Conservation (phyloP, 805 yeast genomes). For the Nakazawaea peltata region DNA sequence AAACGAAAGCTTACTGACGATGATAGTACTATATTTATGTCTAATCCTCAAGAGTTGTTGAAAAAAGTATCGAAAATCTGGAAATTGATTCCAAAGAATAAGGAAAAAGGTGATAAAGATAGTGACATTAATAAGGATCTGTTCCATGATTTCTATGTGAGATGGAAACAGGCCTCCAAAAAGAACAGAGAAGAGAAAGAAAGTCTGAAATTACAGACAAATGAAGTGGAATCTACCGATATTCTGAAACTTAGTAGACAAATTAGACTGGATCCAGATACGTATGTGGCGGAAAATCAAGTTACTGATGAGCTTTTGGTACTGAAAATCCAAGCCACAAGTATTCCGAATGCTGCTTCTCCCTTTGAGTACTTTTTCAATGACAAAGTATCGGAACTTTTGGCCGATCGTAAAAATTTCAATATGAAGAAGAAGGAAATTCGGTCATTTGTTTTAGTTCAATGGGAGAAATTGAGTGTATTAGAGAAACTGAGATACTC, state of each 20-base stretch:
- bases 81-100: slow-evolving; percentile 5
- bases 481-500: slow-evolving; percentile 9
- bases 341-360: slow-evolving; percentile 2
- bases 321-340: background rate
- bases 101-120: background rate
- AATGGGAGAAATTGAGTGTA: slow-evolving; percentile 9
- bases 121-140: slow-evolving; percentile 8
- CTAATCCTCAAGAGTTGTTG: slow-evolving; percentile 8
- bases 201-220: background rate
- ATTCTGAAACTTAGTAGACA: background rate
- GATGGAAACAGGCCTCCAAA: slow-evolving; percentile 6
- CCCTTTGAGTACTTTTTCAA: slow-evolving; percentile 10
- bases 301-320: slow-evolving; percentile 6
- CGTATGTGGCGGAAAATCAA: background rate
- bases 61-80: slow-evolving; percentile 7
- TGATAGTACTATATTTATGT: background rate
- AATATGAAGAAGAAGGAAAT: slow-evolving; percentile 7
- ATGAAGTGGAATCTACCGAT: too few species aligned
- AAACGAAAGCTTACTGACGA: slow-evolving; percentile 1
- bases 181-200: background rate
- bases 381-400: slow-evolving; percentile 5
- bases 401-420: slow-evolving; percentile 1
- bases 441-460: background rate
- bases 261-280: slow-evolving; percentile 3
- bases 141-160: slow-evolving; percentile 5